Evolutionary conservation across 2,329 filamentous ascomycete species (phyloP), one percentile per base, ranked within the genome.

Genomic region (Scedosporium boydii): DNA sequence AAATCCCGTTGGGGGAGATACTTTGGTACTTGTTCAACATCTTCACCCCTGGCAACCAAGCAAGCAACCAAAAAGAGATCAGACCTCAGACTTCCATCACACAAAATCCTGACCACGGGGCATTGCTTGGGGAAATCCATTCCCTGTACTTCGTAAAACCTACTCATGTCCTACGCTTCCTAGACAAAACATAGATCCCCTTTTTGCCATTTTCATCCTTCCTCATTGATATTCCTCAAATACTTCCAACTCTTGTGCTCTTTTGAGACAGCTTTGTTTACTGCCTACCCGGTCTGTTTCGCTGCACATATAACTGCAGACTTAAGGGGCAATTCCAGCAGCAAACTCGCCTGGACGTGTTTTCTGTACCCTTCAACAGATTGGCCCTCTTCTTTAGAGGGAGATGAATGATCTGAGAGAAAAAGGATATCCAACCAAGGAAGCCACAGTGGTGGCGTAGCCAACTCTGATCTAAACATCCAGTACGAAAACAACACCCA

Each of bases 21-120:
- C 51, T 23, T 34, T 16, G 29, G 29, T 41, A 42, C 56, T 29
- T 26, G 18, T 41, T 44, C 4, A 16, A 10, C 10, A 16, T 21
- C 48, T 59, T 59, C 58, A 59, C 58, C 34, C 58, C 38, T 46
- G 18, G 42, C 58, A 59, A 48, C 58, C n/a, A 27, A 21, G 6
- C 18, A 46, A 12, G 16, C 14, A 16, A n/a, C 21, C 16, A 42
- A 26, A 9, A 10, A 46, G n/a, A 16, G 53, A n/a, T 18, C 9
- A 16, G 58, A 41, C 16, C 16, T 48, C 44, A n/a, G 21, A 48
- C 44, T 38, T 14, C 34, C 34, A 38, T 12, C 34, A 38, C 34
- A 38, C 34, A 38, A 38, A 38, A 38, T 12, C 34, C 34, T 38
- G 2, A 14, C 34, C 34, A 38, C 6, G 10, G 10, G 34, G 34